Percentiles rank a stretch among this genome's conserved stretches.
These are phyloP conservation scores for Pelagophyceae sp. DNA, from an alignment of 352 stramenopile genomes.

Conservation along the genomic window DNA sequence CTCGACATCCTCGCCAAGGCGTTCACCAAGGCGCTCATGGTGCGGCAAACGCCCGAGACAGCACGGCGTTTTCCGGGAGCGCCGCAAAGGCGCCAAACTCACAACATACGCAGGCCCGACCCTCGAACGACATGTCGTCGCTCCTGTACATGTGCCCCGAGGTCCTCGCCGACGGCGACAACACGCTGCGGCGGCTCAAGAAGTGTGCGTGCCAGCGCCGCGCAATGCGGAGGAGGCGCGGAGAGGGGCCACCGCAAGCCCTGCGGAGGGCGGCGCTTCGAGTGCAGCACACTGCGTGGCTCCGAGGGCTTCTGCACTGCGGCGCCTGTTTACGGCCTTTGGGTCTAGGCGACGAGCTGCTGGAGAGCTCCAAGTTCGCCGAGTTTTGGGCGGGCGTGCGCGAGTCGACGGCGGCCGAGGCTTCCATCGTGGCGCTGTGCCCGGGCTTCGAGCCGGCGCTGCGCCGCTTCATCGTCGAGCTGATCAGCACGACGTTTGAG, in stretches of 20 bases:
- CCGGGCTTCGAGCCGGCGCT: background rate
- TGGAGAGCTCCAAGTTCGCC: slow-evolving; percentile 2
- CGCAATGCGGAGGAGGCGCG: no score
- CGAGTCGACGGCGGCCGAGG: background rate
- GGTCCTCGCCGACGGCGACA: background rate
- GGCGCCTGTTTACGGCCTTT: no score
- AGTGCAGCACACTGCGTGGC: no score
- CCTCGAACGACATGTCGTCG: background rate
- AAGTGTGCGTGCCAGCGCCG: no score
- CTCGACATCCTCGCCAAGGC: background rate
- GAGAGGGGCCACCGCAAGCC: no score
- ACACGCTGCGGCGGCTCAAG: background rate
- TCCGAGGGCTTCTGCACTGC: no score
- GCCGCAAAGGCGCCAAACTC: no score
- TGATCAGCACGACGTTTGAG: background rate
- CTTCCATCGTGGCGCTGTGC: background rate
- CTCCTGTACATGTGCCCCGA: slow-evolving; percentile 2
- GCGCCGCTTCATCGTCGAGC: background rate
- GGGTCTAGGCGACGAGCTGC: background rate
- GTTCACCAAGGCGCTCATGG: slow-evolving; percentile 5
- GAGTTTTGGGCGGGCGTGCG: slow-evolving; percentile 10
- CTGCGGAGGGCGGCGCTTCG: no score
- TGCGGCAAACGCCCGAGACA: no score
- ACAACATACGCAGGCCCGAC: no score
- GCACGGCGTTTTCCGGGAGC: no score